Evolutionary conservation across 352 stramenopile genomes (phyloP), one percentile per base, ranked within the genome.

Genomic region (Phytophthora nicotianae): DNA sequence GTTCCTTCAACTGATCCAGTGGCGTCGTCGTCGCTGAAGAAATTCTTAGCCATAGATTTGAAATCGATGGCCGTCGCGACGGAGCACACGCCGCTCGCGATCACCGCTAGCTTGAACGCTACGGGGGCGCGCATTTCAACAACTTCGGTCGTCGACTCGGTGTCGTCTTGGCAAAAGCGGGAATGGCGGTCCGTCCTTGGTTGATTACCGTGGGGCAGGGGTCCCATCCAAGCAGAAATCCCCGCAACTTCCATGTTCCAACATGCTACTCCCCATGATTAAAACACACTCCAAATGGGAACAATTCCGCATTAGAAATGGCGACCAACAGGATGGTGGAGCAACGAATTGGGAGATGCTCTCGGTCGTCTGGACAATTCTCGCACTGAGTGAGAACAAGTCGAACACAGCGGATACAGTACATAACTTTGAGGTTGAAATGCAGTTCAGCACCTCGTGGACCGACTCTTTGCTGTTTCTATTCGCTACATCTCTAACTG

Each of bases 1-100:
- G 49, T 10, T 16, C 19, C 5, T 17, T 49, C 20, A 16, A 27
- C 17, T 20, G 61, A 53, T 7, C 33, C 62, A 10, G 64, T 68
- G 2, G 53, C 64, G 45, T 72, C 64, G 33, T 72, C 41, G 43
- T 35, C 38, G 47, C 43, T 65, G 47, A 72, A 68, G 48, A 72
- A 72, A 35, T 40, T 72, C 19, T 68, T 57, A 48, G 68, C 42
- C 7, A 65, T 49, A 2, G 68, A 33, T 6, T 40, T 52, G 24
- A 46, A 23, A 0, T 50, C 40, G 20, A 55, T 62, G 27, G 57
- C 57, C 16, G 57, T 56, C 19, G 51, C 46, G 33, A 62, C 48
- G 21, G 52, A 67, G 51, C 38, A 72, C 24, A 61, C 29, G 38
- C 47, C 42, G 19, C 58, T 72, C 14, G 58, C 58, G 14, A 53